Percentiles rank a stretch among this genome's conserved stretches.
These are phyloP conservation scores for Termitomyces sp. DNA, from an alignment of 768 basidiomycete species.

Conservation along the genomic window DNA sequence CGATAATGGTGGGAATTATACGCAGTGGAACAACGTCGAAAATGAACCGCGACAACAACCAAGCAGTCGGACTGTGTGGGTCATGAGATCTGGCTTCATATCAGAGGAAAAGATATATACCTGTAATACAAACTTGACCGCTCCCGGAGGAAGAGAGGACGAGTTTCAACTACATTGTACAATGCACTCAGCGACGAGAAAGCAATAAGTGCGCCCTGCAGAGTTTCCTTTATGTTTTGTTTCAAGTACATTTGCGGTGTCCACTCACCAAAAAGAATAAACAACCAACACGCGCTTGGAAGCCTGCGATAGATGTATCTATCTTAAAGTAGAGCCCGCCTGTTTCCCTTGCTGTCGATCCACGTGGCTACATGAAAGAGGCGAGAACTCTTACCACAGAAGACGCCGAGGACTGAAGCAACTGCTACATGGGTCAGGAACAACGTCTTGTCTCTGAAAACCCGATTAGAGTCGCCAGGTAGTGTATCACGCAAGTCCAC, in stretches of 20 bases:
- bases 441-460: conserved; percentile 71
- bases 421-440: conserved; percentile 75
- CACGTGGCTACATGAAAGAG: not conserved
- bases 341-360: conserved; percentile 16
- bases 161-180: conserved; percentile 79
- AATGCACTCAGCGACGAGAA: conserved; percentile 89
- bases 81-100: not conserved
- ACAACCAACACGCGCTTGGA: conserved; percentile 90
- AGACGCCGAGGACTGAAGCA: conserved; percentile 72
- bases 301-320: conserved; percentile 77
- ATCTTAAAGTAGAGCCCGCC: conserved; percentile 87
- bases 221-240: conserved; percentile 2
- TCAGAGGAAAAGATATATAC: conserved; percentile 26
- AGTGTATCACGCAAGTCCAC: conserved; percentile 22
- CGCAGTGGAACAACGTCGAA: conserved; percentile 90
- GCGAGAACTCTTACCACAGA: conserved; percentile 55
- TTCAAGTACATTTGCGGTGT: not conserved
- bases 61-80: conserved; percentile 69
- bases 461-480: not conserved
- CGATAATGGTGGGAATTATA: conserved; percentile 82
- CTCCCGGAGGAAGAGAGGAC: conserved; percentile 87
- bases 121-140: conserved; percentile 83
- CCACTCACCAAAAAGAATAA: conserved; percentile 79
- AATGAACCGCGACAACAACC: conserved; percentile 82
- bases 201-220: conserved; percentile 80